phyloP scores from a whole-genome alignment of 1,284 basidiomycete species.

The Tetrapyrgos nigripes region DNA sequence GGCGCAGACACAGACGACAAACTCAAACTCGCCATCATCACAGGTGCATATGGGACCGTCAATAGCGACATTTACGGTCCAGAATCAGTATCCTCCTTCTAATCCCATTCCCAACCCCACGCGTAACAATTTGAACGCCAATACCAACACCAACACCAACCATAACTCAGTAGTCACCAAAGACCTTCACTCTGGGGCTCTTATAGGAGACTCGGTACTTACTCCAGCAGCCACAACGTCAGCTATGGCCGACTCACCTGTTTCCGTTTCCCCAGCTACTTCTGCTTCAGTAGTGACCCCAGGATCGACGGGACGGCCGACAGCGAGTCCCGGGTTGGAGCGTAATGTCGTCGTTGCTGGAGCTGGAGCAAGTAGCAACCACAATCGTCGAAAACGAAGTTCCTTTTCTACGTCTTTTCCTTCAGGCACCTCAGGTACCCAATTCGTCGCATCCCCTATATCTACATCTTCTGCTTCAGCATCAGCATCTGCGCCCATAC shows the following conservation, averaged over 20 bases:
- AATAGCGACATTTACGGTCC: conserved; percentile 20
- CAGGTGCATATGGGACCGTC: conserved; percentile 16
- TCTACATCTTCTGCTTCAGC: neutral
- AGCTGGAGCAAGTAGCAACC: neutral
- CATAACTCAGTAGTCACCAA: neutral
- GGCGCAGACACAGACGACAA: too few species aligned
- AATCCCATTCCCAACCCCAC: neutral
- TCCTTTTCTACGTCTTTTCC: neutral
- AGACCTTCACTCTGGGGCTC: too few species aligned
- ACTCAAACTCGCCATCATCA: too few species aligned
- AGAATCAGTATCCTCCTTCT: conserved; percentile 22
- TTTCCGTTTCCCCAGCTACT: too few species aligned
- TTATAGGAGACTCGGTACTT: too few species aligned
- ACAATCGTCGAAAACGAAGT: too few species aligned
- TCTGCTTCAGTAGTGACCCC: conserved; percentile 1
- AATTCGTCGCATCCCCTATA: conserved; percentile 11
- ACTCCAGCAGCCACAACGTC: too few species aligned
- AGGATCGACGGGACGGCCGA: too few species aligned
- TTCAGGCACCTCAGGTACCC: neutral
- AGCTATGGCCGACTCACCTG: too few species aligned
- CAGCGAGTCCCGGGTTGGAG: too few species aligned
- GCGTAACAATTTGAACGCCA: neutral
- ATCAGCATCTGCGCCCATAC: conserved; percentile 20
- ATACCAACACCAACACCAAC: neutral
- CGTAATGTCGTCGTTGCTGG: neutral